phyloP scores from a whole-genome alignment of 352 stramenopile genomes.

The Phytopythium delawarense region DNA sequence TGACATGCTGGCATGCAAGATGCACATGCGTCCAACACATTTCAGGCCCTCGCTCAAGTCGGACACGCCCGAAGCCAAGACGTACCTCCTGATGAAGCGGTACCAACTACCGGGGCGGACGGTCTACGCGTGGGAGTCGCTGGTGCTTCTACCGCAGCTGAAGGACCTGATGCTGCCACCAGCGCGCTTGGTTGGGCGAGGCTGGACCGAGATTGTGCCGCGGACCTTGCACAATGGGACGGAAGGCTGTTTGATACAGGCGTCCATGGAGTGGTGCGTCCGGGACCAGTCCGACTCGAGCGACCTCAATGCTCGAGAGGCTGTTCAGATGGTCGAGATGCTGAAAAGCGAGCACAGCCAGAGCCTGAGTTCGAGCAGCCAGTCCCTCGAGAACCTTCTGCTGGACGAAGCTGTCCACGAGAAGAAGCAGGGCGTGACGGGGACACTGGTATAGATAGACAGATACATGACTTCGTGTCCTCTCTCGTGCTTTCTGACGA shows the following conservation, averaged over 20 bases:
- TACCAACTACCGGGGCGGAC: slow-evolving; percentile 11
- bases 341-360: slow-evolving; percentile 16
- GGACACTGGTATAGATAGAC: not conserved
- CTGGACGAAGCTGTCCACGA: slow-evolving; percentile 18
- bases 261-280: not conserved
- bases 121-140: slow-evolving; percentile 15
- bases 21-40: not conserved
- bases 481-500: too few relatives aligned
- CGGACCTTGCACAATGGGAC: not conserved
- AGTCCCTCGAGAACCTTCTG: slow-evolving; percentile 29
- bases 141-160: not conserved
- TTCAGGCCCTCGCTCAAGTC: not conserved
- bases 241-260: not conserved
- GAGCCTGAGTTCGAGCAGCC: slow-evolving; percentile 19
- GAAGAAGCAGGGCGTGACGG: not conserved
- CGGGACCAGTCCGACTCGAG: not conserved
- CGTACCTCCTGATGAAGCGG: slow-evolving; percentile 20
- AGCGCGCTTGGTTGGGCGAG: not conserved
- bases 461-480: too few relatives aligned
- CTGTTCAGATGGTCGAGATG: slow-evolving; percentile 13
- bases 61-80: not conserved
- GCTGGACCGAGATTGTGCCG: not conserved
- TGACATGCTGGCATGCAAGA: not conserved
- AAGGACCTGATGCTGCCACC: not conserved
- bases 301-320: not conserved